phyloP scores from a whole-genome alignment of 2,329 filamentous ascomycete genomes.

The Diplodia scrobiculata region DNA sequence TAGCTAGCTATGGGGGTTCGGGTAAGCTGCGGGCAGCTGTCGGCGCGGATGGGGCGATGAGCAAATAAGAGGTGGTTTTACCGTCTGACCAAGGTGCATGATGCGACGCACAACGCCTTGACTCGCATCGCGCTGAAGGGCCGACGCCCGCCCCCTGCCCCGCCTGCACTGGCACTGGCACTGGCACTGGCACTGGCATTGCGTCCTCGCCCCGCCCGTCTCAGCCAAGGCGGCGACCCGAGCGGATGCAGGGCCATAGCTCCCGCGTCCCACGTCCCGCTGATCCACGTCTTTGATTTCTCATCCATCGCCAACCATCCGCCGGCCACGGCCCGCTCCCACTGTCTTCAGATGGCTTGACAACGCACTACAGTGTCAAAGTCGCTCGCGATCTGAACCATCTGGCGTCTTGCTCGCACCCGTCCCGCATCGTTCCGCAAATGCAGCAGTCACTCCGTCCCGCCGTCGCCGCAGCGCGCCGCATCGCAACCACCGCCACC shows the following conservation, averaged over 20 bases:
- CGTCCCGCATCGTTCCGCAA: neutral
- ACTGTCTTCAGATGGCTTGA: neutral
- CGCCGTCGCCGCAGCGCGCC: constrained; percentile 7
- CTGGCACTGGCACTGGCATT: neutral
- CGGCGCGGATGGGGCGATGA: neutral
- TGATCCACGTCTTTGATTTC: constrained; percentile 22
- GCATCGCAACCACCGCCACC: neutral
- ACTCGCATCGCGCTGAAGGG: neutral
- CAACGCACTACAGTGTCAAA: neutral
- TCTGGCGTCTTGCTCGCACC: neutral
- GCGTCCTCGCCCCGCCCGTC: neutral
- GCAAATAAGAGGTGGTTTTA: constrained; percentile 26
- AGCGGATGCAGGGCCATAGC: constrained; percentile 11
- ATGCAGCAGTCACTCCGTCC: constrained; percentile 9
- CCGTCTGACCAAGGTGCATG: neutral
- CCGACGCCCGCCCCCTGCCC: neutral
- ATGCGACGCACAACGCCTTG: constrained; percentile 10
- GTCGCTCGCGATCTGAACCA: neutral
- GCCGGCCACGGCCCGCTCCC: constrained; percentile 19
- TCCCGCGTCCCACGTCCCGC: neutral
- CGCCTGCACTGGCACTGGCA: no score
- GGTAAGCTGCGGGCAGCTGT: neutral
- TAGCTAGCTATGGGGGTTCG: neutral
- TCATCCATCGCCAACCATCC: neutral
- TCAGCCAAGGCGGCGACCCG: constrained; percentile 3